Evolutionary conservation across 1,284 basidiomycete species (phyloP).

Genomic region (Lentinula novae-zelandiae): DNA sequence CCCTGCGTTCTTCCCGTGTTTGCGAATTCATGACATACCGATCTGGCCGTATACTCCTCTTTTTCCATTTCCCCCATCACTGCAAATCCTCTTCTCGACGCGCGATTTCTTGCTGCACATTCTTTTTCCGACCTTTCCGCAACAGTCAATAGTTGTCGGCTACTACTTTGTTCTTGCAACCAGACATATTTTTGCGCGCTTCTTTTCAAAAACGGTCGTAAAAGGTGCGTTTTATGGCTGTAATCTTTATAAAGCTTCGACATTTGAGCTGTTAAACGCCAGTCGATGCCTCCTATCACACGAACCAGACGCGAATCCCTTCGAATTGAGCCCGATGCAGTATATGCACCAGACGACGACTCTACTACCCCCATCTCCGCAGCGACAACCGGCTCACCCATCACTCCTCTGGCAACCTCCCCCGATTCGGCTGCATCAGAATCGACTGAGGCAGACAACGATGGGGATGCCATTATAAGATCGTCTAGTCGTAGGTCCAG

Average conservation of each 20-base stretch:
- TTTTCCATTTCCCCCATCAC: conserved; percentile 10
- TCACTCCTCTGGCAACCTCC: conserved; percentile 9
- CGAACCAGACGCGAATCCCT: conserved; percentile 5
- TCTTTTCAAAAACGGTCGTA: neutral
- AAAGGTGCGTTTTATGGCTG: neutral
- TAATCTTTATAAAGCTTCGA: neutral
- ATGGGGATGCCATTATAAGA: neutral
- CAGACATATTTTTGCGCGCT: neutral
- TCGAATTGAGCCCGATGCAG: conserved; percentile 9
- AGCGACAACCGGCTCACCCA: conserved; percentile 7
- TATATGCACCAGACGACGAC: conserved; percentile 3
- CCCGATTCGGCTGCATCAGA: conserved; percentile 4
- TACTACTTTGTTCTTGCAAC: neutral
- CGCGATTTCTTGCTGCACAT: neutral
- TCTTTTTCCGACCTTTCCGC: neutral
- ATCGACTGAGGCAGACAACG: conserved; percentile 4
- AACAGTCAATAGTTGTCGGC: conserved; percentile 2
- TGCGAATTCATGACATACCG: conserved; percentile 9
- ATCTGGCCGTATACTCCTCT: conserved; percentile 11
- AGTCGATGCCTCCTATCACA: conserved; percentile 8
- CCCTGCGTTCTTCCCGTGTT: conserved; percentile 9
- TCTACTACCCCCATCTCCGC: conserved; percentile 7
- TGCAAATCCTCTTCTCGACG: conserved; percentile 8
- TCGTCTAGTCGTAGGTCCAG: conserved; percentile 28
- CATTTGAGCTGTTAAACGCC: neutral